Base-by-base conservation (phyloP, 2,329 filamentous ascomycete genomes). In the Calonectria fujianensis region DNA sequence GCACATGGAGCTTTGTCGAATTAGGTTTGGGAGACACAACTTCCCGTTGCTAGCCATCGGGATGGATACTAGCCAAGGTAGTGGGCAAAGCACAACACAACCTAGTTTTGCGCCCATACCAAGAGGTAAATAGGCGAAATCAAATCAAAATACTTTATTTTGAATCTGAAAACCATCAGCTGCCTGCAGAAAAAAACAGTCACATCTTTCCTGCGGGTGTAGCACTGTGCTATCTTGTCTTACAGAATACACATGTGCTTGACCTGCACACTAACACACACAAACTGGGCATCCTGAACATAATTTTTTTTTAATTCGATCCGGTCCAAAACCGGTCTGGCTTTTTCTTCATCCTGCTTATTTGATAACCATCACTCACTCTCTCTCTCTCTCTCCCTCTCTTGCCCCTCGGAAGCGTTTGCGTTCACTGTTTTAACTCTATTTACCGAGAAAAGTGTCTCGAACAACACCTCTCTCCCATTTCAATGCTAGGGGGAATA, bases 401-500 rank as follows among this genome's bases (percentile, higher is more conserved):
- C 61, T 48, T 41, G 39, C 39, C 67, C 57, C 57, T 35, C 9
- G 35, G 51, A 70, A 70, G 69, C 59, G 57, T 16, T 70, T 70
- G 57, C 64, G 59, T 70, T 71, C 57, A 70, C 67, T 75, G 61
- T 65, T 75, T 70, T 69, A 66, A 74, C 69, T 76, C 69, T 72
- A 74, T 74, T 74, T 76, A 66, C 72, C 59, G 39, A 73, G 57
- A 67, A 64, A 67, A 31, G 68, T 54, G 50, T 50, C 65, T 74
- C 69, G 16, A 63, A 54, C 31, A 37, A 65, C 68, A 72, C 69
- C 69, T 50, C 45, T 51, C 72, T 67, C 69, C 50, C 69, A 54
- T 68, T 59, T 74, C 57, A 39, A 72, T 74, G 69, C 69, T 74
- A 69, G 78, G 72, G 77, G 75, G 77, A 76, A 76, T 73, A 81